These are phyloP conservation scores for Plasmodium gallinaceum DNA, from an alignment of 169 alveolate genomes.

Conservation along the genomic window DNA sequence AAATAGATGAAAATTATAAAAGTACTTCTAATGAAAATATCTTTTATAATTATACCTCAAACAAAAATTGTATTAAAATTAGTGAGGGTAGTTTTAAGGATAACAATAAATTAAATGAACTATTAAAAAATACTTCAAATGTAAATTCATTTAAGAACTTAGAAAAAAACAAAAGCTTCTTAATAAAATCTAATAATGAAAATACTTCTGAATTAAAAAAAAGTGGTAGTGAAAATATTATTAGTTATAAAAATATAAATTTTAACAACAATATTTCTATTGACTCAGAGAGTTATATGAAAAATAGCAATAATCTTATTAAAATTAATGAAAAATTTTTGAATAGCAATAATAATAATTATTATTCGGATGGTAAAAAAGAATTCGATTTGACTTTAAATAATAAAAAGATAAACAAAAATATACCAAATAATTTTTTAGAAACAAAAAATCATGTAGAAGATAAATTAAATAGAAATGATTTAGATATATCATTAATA, in stretches of 20 bases:
- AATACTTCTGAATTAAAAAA: constrained; percentile 7
- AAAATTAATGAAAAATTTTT: not conserved
- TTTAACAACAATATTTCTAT: not conserved
- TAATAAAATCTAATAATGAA: constrained; percentile 40
- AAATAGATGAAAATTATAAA: constrained; percentile 24
- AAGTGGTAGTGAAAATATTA: not conserved
- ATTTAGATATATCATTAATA: constrained; percentile 23
- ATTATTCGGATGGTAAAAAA: not conserved
- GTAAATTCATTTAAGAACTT: constrained; percentile 49
- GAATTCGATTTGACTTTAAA: not conserved
- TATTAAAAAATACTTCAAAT: constrained; percentile 35
- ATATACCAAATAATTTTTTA: not conserved
- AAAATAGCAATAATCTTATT: not conserved
- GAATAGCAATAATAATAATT: not conserved
- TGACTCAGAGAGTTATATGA: not conserved
- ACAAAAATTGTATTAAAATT: not conserved
- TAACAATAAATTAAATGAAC: constrained; percentile 20
- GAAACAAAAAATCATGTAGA: too few species aligned
- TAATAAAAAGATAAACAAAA: not conserved
- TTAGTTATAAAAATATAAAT: not conserved
- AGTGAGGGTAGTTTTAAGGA: not conserved
- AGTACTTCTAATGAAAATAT: constrained; percentile 25
- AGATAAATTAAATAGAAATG: not conserved
- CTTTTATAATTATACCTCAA: not conserved
- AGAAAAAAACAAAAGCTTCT: constrained; percentile 64